A percentile compares a stretch with the other conserved stretches of the same genome.
phyloP scores from a whole-genome alignment of 1,284 basidiomycete species.

The Termitomyces sp. region DNA sequence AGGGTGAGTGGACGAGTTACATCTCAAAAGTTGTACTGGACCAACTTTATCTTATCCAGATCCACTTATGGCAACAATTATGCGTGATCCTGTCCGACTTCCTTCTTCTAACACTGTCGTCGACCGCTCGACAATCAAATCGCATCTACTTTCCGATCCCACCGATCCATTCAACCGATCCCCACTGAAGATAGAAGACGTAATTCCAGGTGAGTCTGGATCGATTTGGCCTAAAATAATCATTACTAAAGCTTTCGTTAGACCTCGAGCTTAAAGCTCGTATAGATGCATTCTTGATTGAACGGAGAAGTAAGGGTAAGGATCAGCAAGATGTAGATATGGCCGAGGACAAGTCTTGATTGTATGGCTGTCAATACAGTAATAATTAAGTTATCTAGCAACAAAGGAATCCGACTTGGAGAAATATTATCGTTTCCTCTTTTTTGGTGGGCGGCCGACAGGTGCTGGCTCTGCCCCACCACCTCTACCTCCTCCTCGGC shows the following conservation, averaged over 20 bases:
- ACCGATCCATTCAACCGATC: slow-evolving; percentile 89
- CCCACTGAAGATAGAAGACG: slow-evolving; percentile 77
- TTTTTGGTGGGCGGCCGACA: slow-evolving; percentile 27
- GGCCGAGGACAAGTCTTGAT: slow-evolving; percentile 12
- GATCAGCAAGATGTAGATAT: slow-evolving; percentile 18
- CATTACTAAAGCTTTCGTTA: slow-evolving; percentile 17
- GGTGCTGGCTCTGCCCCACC: slow-evolving; percentile 22
- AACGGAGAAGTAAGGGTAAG: slow-evolving; percentile 28
- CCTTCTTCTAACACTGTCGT: slow-evolving; percentile 81
- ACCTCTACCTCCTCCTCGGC: slow-evolving; percentile 14
- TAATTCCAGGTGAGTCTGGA: slow-evolving; percentile 59
- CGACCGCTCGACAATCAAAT: slow-evolving; percentile 93
- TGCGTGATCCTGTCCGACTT: slow-evolving; percentile 93
- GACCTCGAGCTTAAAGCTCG: slow-evolving; percentile 40
- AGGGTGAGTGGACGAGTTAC: slow-evolving; percentile 51
- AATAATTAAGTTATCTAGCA: slow-evolving; percentile 4
- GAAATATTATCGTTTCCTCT: slow-evolving; percentile 27
- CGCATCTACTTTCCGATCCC: slow-evolving; percentile 86
- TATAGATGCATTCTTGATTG: slow-evolving; percentile 41
- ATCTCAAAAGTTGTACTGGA: neutral
- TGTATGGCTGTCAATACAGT: slow-evolving; percentile 11
- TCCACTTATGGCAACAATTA: slow-evolving; percentile 89
- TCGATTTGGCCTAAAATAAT: neutral
- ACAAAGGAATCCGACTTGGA: neutral
- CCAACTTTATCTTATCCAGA: slow-evolving; percentile 44